Evolutionary conservation across 495 filamentous ascomycete species (phyloP), one percentile per base, ranked within the genome.

Genomic region (Penicillium bialowiezense): DNA sequence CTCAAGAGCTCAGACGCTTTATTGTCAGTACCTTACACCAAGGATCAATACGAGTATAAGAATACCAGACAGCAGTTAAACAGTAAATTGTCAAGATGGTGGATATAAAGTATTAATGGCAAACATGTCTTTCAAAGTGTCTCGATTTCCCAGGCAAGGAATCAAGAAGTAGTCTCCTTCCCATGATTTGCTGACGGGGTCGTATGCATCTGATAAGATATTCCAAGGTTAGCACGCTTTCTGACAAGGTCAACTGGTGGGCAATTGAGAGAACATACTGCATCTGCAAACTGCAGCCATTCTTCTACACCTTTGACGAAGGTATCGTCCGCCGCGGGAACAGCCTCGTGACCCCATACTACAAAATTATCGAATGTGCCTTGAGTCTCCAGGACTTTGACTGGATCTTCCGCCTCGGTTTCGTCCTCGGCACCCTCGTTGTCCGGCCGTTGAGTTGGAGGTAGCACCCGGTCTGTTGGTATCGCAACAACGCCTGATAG

Each of bases 271-370:
- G 33, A 47, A 56, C 73, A 41, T 66, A 85, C 82, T 51, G 70
- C 71, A 54, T 85, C 84, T 18, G 91, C 84, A 65, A 95, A 82
- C 1, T 67, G 73, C 55, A 97, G 67, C 92, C 91, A 97, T 67
- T 97, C 92, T 62, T 87, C 82, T 51, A 95, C 72, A 0, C 77
- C 76, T 21, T 83, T 80, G 9, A 81, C 84, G 60, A 89, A 91
- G 1, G 74, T 60, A 62, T 89, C 86, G 54, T 88, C 87, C 8
- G 82, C 74, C 15, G 84, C 77, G 19, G 87, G 86, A 35, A 80
- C 54, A 42, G 78, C 75, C 48, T 90, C 87, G 68, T 97, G 93
- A 0, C 78, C 87, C 92, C 92, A 97, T 18, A 96, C 77, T 12
- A 90, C 66, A 35, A 96, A 60, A 17, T 88, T 77, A 12, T 91